A percentile compares a stretch with the other conserved stretches of the same genome.
Evolutionary conservation across 352 stramenopile genomes (phyloP).

Genomic region (Pythium dissimile): DNA sequence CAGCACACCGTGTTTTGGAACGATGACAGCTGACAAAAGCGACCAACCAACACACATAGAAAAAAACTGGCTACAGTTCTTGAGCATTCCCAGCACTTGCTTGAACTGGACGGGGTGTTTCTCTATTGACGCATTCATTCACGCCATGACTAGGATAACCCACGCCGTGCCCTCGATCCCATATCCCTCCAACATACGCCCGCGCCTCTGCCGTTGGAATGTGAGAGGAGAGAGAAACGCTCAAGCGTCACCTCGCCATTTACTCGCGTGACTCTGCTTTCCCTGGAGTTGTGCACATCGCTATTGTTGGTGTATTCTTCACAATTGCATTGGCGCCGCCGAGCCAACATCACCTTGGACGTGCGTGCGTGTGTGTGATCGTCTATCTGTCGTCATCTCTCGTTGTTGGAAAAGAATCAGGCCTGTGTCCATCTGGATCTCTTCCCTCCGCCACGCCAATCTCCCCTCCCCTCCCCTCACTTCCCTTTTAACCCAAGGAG

Average conservation of each 20-base stretch:
- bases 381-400: not conserved
- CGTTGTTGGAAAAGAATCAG: not conserved
- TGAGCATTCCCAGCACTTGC: not conserved
- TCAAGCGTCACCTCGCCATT: not conserved
- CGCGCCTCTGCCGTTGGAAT: not conserved
- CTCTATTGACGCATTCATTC: not conserved
- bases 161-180: constrained; percentile 5
- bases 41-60: not conserved
- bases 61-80: constrained; percentile 4
- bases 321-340: not conserved
- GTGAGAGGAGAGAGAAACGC: not conserved
- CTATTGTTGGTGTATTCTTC: not conserved
- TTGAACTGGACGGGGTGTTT: not conserved
- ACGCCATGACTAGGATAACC: not conserved
- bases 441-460: not conserved
- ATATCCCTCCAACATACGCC: constrained; percentile 6
- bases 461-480: not conserved
- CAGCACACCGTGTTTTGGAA: not conserved
- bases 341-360: not conserved
- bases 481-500: not conserved
- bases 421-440: not conserved
- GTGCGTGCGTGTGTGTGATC: too few species aligned
- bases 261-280: too few species aligned
- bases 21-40: not conserved
- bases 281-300: too few species aligned